Evolutionary conservation across 805 yeast genomes (phyloP), one percentile per base, ranked within the genome.

Genomic region (Starmerella vaccinii): DNA sequence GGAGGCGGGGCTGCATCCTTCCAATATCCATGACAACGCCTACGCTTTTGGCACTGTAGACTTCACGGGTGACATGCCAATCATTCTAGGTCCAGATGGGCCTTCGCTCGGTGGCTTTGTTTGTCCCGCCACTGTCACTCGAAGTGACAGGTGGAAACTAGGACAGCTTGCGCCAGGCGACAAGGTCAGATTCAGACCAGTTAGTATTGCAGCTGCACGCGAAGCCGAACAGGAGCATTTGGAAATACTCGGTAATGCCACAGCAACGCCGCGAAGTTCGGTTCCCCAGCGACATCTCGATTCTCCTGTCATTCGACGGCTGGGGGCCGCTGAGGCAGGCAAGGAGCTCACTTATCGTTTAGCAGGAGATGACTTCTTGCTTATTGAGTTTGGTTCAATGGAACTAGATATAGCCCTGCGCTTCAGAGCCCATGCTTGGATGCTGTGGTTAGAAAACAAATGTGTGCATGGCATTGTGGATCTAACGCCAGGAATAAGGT

Each of bases 31-130:
- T 65, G 98, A 90, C 71, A 92, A 90, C 63, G 97, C 89, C 48
- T 90, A 90, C 66, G 87, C 97, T 0, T 71, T 88, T 48, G 97
- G 98, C 61, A 97, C 98, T 26, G 82, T 90, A 66, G 92, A 92
- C 69, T 92, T 92, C 66, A 92, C 97, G 32, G 98, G 98, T 68
- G 97, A 92, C 69, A 97, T 90, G 68, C 97, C 97, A 1, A 98
- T 90, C 30, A 87, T 90, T 57, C 75, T 90, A 66, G 87, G 97
- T 2, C 86, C 96, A 64, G 98, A 90, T 69, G 97, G 97, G 56
- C 97, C 98, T 38, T 84, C 95, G 10, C 76, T 90, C 51, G 97
- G 98, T 63, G 98, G 98, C 1, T 92, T 90, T 63, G 97, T 90
- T 30, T 90, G 97, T 68, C 83, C 87, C 63, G 97, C 95, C 9